phyloP scores from a whole-genome alignment of 768 basidiomycete genomes.

The Pleurotus djamor region DNA sequence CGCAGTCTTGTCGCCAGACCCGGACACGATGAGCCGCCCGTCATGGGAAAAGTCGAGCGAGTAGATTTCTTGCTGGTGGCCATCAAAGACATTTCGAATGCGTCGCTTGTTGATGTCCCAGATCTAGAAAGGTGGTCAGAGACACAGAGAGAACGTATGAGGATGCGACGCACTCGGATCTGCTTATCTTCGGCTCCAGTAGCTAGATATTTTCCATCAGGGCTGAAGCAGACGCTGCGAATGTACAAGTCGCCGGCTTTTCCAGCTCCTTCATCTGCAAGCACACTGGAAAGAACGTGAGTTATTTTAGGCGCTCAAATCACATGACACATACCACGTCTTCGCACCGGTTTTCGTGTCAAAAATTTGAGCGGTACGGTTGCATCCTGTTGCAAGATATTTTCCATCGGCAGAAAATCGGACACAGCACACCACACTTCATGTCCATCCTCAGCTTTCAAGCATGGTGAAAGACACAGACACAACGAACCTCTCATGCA shows the following conservation, averaged over 20 bases:
- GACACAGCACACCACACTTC: constrained; percentile 79
- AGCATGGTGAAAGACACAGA: neutral
- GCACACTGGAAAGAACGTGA: constrained; percentile 44
- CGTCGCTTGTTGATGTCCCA: constrained; percentile 84
- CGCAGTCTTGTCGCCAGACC: constrained; percentile 53
- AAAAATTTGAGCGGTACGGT: constrained; percentile 92
- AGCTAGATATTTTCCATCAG: constrained; percentile 89
- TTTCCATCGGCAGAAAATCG: constrained; percentile 93
- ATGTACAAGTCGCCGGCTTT: constrained; percentile 86
- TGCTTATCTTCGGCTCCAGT: constrained; percentile 93
- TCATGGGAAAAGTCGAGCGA: constrained; percentile 85
- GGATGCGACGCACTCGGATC: constrained; percentile 32
- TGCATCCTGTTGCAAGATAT: constrained; percentile 90
- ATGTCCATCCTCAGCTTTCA: neutral
- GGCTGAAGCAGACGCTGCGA: constrained; percentile 92
- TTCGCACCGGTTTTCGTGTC: constrained; percentile 87
- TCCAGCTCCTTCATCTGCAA: constrained; percentile 72
- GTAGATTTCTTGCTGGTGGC: constrained; percentile 91
- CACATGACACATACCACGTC: constrained; percentile 60
- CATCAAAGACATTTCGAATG: constrained; percentile 73
- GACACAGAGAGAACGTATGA: neutral
- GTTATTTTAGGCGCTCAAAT: constrained; percentile 12
- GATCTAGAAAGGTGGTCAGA: constrained; percentile 44
- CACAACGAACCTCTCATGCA: constrained; percentile 71
- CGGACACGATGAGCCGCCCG: constrained; percentile 77